A percentile compares a stretch with the other conserved stretches of the same genome.
Conservation (phyloP, 2,329 filamentous ascomycete genomes). For the Shiraia sp. region DNA sequence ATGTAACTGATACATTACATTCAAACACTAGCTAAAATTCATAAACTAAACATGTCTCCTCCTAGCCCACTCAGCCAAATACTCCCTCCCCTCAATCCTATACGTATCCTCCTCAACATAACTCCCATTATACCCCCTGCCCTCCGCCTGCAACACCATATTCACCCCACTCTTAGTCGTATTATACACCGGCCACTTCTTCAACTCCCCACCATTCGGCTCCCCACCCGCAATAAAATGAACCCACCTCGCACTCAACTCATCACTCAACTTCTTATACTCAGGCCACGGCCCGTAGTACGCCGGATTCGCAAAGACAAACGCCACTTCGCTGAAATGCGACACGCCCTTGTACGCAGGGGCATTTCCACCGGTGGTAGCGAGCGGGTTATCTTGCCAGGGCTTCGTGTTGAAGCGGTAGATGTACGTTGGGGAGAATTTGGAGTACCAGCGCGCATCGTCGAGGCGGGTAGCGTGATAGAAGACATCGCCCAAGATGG, state of each 20-base stretch:
- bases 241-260: constrained; percentile 53
- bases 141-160: constrained; percentile 52
- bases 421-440: constrained; percentile 58
- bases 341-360: constrained; percentile 52
- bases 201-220: constrained; percentile 42
- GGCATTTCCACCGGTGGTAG: constrained; percentile 48
- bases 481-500: constrained; percentile 57
- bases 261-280: constrained; percentile 47
- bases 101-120: constrained; percentile 50
- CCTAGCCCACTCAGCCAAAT: constrained; percentile 41
- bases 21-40: too few species aligned
- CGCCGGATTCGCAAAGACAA: constrained; percentile 51
- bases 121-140: constrained; percentile 46
- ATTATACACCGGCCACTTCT: constrained; percentile 49
- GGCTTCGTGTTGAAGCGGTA: constrained; percentile 62
- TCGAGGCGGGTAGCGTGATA: constrained; percentile 60
- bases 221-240: constrained; percentile 47
- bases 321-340: constrained; percentile 58
- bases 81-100: constrained; percentile 49
- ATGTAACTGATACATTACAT: too few species aligned
- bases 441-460: constrained; percentile 50
- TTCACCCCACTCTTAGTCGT: constrained; percentile 44
- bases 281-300: constrained; percentile 44
- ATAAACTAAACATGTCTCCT: constrained; percentile 44
- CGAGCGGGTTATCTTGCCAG: constrained; percentile 29